These are phyloP conservation scores for Lichenothelia convexa DNA, from an alignment of 495 filamentous ascomycete genomes.

Conservation along the genomic window DNA sequence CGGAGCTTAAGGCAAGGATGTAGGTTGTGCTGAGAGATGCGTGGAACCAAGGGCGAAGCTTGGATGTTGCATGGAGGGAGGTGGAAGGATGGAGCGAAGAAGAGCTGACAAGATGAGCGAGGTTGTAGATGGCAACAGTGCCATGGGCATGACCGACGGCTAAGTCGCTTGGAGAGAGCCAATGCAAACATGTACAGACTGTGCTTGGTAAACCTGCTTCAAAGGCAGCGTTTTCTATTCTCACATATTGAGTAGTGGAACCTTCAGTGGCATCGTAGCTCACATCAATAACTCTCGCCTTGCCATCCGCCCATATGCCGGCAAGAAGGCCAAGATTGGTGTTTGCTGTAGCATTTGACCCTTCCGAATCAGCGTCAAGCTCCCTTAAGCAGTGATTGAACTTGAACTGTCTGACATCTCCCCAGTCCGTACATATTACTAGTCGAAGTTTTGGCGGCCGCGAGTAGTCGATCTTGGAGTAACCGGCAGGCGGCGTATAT, in stretches of 20 bases:
- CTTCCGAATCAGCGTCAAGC: slow-evolving; percentile 17
- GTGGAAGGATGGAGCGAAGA: not conserved
- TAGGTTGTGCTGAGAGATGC: slow-evolving; percentile 40
- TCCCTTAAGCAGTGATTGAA: slow-evolving; percentile 36
- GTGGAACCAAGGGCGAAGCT: slow-evolving; percentile 32
- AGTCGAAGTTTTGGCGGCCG: slow-evolving; percentile 25
- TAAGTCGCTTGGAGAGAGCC: slow-evolving; percentile 42
- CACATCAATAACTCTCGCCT: slow-evolving; percentile 39
- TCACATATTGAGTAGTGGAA: slow-evolving; percentile 18
- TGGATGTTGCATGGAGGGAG: not conserved
- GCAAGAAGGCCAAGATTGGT: slow-evolving; percentile 40
- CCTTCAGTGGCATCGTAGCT: slow-evolving; percentile 16
- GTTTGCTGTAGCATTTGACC: too few species aligned
- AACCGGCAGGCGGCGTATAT: slow-evolving; percentile 12
- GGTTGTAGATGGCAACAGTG: slow-evolving; percentile 38
- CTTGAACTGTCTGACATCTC: slow-evolving; percentile 35
- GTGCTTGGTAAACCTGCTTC: slow-evolving; percentile 28
- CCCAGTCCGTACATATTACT: slow-evolving; percentile 47
- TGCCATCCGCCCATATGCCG: slow-evolving; percentile 43
- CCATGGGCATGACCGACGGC: slow-evolving; percentile 47
- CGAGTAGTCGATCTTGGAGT: slow-evolving; percentile 22
- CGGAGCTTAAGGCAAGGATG: slow-evolving; percentile 35
- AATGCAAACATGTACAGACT: slow-evolving; percentile 40
- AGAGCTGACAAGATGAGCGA: slow-evolving; percentile 12
- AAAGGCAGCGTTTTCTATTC: slow-evolving; percentile 34